Evolutionary conservation across 2,329 filamentous ascomycete genomes (phyloP).

Genomic region (Stemphylium vesicarium): DNA sequence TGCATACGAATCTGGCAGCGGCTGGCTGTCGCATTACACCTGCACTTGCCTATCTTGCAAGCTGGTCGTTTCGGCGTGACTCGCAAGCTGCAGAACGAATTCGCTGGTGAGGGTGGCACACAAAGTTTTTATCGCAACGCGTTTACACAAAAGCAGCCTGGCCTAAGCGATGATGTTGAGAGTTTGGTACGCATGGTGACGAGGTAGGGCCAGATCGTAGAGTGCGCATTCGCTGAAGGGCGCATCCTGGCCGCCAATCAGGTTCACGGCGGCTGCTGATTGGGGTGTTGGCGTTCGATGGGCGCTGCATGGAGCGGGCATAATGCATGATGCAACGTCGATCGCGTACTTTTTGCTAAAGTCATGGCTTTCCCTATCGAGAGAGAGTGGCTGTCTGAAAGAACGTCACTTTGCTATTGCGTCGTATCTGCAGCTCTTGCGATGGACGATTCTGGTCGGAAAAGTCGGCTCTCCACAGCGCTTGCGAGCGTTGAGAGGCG

Average conservation of each 20-base stretch:
- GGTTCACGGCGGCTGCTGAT: neutral
- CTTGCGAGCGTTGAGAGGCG: slow-evolving; percentile 5
- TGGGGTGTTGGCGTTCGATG: slow-evolving; percentile 1
- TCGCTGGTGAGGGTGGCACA: neutral
- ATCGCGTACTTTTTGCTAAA: slow-evolving; percentile 1
- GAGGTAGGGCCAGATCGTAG: neutral
- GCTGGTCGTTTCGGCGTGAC: neutral
- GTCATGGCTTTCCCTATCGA: neutral
- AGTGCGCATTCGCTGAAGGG: neutral
- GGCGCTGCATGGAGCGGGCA: slow-evolving; percentile 2
- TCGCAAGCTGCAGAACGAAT: neutral
- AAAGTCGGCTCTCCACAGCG: slow-evolving; percentile 2
- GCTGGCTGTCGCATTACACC: neutral
- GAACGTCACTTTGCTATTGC: slow-evolving; percentile 25
- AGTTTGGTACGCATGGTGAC: slow-evolving; percentile 1
- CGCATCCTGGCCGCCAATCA: slow-evolving; percentile 9
- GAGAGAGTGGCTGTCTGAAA: slow-evolving; percentile 36
- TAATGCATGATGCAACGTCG: slow-evolving; percentile 4
- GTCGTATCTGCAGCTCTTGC: neutral
- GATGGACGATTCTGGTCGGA: neutral
- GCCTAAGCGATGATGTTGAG: neutral
- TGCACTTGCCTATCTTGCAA: neutral
- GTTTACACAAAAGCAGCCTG: neutral
- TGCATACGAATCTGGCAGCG: neutral
- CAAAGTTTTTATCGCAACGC: neutral